Evolutionary conservation across 495 filamentous ascomycete genomes (phyloP).

Genomic region (Podospora conica): DNA sequence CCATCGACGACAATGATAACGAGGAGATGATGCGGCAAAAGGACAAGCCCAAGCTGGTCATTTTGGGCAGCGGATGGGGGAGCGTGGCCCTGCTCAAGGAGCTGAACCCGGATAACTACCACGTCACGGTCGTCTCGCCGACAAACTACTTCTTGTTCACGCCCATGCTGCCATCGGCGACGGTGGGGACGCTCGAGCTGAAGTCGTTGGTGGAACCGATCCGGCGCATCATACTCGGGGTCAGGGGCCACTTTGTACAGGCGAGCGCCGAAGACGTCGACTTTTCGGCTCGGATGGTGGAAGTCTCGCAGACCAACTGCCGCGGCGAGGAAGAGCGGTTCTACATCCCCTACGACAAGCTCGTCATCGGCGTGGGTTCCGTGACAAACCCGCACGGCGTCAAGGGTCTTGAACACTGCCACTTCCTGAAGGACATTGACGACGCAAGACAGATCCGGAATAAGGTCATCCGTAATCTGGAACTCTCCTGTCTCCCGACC

Average conservation of each 20-base stretch:
- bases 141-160: slow-evolving; percentile 97
- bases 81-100: slow-evolving; percentile 88
- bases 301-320: slow-evolving; percentile 68
- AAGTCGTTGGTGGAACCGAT: slow-evolving; percentile 90
- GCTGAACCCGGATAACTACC: slow-evolving; percentile 82
- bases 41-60: slow-evolving; percentile 84
- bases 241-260: slow-evolving; percentile 85
- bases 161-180: slow-evolving; percentile 93
- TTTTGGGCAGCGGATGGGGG: slow-evolving; percentile 93
- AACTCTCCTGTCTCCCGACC: slow-evolving; percentile 87
- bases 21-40: slow-evolving; percentile 60
- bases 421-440: slow-evolving; percentile 89
- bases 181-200: slow-evolving; percentile 89
- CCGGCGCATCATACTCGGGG: slow-evolving; percentile 66
- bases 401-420: slow-evolving; percentile 87
- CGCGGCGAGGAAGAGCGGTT: slow-evolving; percentile 67
- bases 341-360: slow-evolving; percentile 97
- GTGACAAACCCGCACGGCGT: slow-evolving; percentile 93
- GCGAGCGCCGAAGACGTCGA: slow-evolving; percentile 82
- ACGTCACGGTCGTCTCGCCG: slow-evolving; percentile 89
- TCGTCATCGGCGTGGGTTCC: slow-evolving; percentile 92
- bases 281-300: slow-evolving; percentile 83
- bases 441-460: slow-evolving; percentile 89
- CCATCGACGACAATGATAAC: slow-evolving; percentile 81
- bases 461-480: slow-evolving; percentile 83